Conservation (phyloP, 495 filamentous ascomycete species). For the Talaromyces thailandensis region DNA sequence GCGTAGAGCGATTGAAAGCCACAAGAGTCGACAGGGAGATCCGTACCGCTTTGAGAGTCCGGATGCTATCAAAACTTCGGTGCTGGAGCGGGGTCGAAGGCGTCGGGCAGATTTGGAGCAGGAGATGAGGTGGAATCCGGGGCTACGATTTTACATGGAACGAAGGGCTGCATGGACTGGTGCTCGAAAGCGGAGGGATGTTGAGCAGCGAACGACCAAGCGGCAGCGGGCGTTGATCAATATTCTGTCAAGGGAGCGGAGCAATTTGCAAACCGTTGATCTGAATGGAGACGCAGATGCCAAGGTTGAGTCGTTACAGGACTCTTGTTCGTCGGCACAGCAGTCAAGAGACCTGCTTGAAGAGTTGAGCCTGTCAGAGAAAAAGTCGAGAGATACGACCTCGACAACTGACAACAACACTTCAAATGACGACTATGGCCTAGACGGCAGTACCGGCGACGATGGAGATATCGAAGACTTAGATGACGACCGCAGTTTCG, state of each 20-base stretch:
- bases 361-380: not conserved
- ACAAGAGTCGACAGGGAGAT: slow-evolving; percentile 7
- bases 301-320: not conserved
- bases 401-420: not conserved
- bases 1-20: not conserved
- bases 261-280: not conserved
- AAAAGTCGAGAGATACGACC: not conserved
- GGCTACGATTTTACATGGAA: slow-evolving; percentile 63
- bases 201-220: not conserved
- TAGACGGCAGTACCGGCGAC: not conserved
- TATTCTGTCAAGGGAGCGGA: not conserved
- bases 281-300: not conserved
- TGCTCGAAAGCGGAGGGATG: slow-evolving; percentile 36
- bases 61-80: slow-evolving; percentile 43
- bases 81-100: slow-evolving; percentile 46
- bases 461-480: slow-evolving; percentile 2
- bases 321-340: not conserved
- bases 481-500: slow-evolving; percentile 18
- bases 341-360: not conserved
- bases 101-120: slow-evolving; percentile 52
- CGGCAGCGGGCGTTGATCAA: not conserved
- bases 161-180: slow-evolving; percentile 81
- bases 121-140: slow-evolving; percentile 78
- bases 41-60: slow-evolving; percentile 59
- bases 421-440: not conserved